These are phyloP conservation scores for Triangularia setosa DNA, from an alignment of 2,329 filamentous ascomycete genomes.

Conservation along the genomic window DNA sequence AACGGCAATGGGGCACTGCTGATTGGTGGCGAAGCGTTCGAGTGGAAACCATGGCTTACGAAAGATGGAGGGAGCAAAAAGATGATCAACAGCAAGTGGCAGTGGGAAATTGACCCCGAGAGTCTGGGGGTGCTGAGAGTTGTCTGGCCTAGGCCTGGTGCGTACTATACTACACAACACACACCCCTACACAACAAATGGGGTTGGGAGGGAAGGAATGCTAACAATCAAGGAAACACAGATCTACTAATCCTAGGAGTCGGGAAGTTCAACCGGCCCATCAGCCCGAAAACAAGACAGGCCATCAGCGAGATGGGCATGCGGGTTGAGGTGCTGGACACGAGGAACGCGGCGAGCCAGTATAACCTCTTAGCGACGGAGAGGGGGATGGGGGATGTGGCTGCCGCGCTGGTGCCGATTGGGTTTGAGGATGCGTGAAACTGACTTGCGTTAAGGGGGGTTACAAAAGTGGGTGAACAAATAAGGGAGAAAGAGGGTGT, in stretches of 20 bases:
- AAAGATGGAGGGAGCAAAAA: conserved; percentile 31
- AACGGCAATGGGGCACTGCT: conserved; percentile 72
- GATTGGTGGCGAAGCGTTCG: conserved; percentile 81
- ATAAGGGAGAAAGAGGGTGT: too few species aligned
- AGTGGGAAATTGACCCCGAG: conserved; percentile 70
- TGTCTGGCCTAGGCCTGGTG: conserved; percentile 86
- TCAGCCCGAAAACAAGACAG: conserved; percentile 70
- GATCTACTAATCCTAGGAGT: conserved; percentile 89
- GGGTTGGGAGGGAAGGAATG: background rate
- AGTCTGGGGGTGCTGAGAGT: conserved; percentile 73
- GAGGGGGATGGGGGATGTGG: conserved; percentile 77
- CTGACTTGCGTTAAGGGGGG: background rate
- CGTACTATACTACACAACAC: conserved; percentile 28
- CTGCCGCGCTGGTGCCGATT: conserved; percentile 80
- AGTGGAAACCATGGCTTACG: conserved; percentile 72
- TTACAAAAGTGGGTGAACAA: background rate
- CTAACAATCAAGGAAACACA: conserved; percentile 32
- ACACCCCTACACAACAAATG: background rate
- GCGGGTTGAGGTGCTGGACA: conserved; percentile 84
- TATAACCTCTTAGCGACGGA: conserved; percentile 96
- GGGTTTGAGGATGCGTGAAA: conserved; percentile 45
- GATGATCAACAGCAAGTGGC: conserved; percentile 71
- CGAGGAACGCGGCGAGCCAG: conserved; percentile 86
- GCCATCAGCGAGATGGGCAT: conserved; percentile 76
- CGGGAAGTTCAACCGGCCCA: conserved; percentile 68